Conservation (phyloP, 2,329 filamentous ascomycete species). For the Exophiala xenobiotica region DNA sequence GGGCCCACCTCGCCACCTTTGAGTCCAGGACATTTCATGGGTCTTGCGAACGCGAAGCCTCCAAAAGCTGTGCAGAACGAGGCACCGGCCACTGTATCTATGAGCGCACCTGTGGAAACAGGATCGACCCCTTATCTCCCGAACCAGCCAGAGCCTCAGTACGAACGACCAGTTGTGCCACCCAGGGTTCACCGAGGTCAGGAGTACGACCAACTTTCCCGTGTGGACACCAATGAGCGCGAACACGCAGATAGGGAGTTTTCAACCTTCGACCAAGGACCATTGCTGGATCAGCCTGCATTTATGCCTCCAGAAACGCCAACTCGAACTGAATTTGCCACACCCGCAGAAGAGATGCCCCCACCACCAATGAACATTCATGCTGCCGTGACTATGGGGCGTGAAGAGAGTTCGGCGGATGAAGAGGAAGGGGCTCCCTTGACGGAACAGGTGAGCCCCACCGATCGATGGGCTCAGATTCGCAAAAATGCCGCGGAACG, state of each 20-base stretch:
- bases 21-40: conserved; percentile 28
- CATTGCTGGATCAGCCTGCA: conserved; percentile 79
- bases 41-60: conserved; percentile 11
- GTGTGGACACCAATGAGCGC: conserved; percentile 54
- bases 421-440: conserved; percentile 31
- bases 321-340: conserved; percentile 26
- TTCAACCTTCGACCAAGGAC: conserved; percentile 80
- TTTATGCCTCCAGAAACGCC: conserved; percentile 65
- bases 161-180: conserved; percentile 33
- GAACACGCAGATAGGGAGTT: conserved; percentile 52
- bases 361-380: conserved; percentile 28
- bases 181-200: conserved; percentile 49
- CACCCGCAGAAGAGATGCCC: conserved; percentile 24
- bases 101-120: conserved; percentile 23
- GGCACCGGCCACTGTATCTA: conserved; percentile 2
- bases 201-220: conserved; percentile 58
- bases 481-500: conserved; percentile 89
- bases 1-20: conserved; percentile 26
- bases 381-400: conserved; percentile 16
- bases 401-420: conserved; percentile 16
- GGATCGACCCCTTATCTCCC: conserved; percentile 31
- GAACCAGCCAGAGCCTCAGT: conserved; percentile 34
- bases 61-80: conserved; percentile 5
- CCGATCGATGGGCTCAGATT: conserved; percentile 94
- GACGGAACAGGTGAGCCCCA: conserved; percentile 36